These are phyloP conservation scores for Malus hybrid DNA, from an alignment of 331 rosid genomes.

Conservation along the genomic window DNA sequence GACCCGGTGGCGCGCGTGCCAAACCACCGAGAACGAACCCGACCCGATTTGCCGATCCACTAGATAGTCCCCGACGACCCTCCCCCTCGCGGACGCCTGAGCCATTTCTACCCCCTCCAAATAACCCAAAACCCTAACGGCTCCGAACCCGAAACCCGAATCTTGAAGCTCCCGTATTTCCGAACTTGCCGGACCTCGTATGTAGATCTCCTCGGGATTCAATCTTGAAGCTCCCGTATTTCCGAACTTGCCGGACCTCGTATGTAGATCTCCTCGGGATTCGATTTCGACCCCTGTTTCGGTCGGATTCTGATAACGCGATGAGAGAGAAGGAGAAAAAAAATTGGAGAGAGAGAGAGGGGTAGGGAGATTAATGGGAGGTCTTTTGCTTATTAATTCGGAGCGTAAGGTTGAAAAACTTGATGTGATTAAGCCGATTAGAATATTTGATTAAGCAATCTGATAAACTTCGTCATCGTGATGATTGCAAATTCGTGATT, in stretches of 20 bases:
- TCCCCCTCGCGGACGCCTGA: slow-evolving; percentile 48
- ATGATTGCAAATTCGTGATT: neutral
- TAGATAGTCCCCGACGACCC: slow-evolving; percentile 72
- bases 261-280: neutral
- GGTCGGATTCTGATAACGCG: neutral
- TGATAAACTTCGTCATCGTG: neutral
- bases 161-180: neutral
- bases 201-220: no score
- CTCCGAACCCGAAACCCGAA: slow-evolving; percentile 17
- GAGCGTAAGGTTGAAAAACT: neutral
- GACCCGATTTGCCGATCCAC: slow-evolving; percentile 82
- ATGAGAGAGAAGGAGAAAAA: neutral
- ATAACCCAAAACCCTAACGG: slow-evolving; percentile 24
- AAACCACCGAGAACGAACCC: slow-evolving; percentile 96
- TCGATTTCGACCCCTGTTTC: slow-evolving; percentile 2
- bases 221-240: slow-evolving; percentile 5
- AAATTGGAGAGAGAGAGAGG: neutral
- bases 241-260: neutral
- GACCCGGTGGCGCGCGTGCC: slow-evolving; percentile 84
- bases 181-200: neutral
- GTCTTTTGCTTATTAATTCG: neutral
- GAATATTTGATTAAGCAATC: neutral
- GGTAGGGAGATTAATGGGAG: neutral
- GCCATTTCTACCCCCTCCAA: slow-evolving; percentile 40
- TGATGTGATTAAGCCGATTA: neutral